Evolutionary conservation across 768 basidiomycete genomes (phyloP), one percentile per base, ranked within the genome.

Genomic region (Tylopilus subfusipes): DNA sequence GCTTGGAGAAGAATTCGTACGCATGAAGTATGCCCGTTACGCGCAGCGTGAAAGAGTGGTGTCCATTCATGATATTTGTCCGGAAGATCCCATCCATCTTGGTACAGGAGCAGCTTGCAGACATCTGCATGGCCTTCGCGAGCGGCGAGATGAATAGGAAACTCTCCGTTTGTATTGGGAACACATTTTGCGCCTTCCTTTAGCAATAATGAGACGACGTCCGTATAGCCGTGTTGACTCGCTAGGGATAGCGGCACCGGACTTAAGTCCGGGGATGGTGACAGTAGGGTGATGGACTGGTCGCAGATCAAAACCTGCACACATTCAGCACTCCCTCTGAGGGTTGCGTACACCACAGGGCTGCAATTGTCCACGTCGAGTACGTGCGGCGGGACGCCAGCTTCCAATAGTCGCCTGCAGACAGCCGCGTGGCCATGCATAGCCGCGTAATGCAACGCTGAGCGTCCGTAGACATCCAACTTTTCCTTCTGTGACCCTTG

Each of bases 1-100:
- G 90, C 91, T 44, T 84, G 80, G 9, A 98, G 76, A 21, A 98
- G 79, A n/a, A 90, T 78, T 36, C 75, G 73, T 39, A 98, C 81
- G 64, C 90, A 96, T 8, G 76, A 76, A 18, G 78, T 72, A 58
- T 85, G 88, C 1, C 95, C 94, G 57, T 93, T 87, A 34, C 92
- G 86, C 6, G 94, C 88, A 3, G 97, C 93, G 70, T 98, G 95
- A 66, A 95, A 93, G 42, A 98, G 78, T 24, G 97, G 97, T 8
- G 95, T 98, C 93, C 96, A 98, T 68, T 97, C 93, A 66, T 96
- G 90, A 71, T 96, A 98, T 72, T 95, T 98, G 78, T 99, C 97
- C 2, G 87, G 85, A 9, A 82, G 78, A 70, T 92, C 93, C 84
- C 86, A 92, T 36, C 85, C 92, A 46, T 83, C 86, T 38, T 83